Base-by-base conservation (phyloP, 306 rosid genomes). In the Glycyrrhiza uralensis region DNA sequence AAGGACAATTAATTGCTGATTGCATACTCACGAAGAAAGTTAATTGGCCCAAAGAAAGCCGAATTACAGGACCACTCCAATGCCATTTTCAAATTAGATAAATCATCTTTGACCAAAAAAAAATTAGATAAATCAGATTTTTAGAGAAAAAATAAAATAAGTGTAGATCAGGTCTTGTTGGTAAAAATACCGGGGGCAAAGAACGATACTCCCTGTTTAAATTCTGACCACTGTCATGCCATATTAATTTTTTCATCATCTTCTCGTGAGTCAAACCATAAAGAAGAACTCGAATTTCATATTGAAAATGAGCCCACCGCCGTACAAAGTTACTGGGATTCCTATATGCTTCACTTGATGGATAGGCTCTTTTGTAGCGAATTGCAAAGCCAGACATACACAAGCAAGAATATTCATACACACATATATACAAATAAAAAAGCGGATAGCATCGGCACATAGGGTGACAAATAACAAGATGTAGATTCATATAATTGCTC, bases 191-290 rank as follows among this genome's bases (percentile, higher is more conserved):
- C 54, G 13, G 42, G 49, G 26, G 26, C 72, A 33, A 77, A 30
- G 14, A 51, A 22, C 44, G 30, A 42, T 6, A 52, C n/a, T n/a
- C n/a, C 29, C 58, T 60, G 41, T 36, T 63, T 63, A 18, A 49
- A 58, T 66, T 79, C 83, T 79, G 83, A 56, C 69, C 54, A 55
- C 68, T 72, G 71, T 79, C 83, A 66, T 59, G 17, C 59, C 78
- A n/a, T 49, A 66, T 73, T 79, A 36, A 71, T 33, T 59, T 24
- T 72, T 45, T 55, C 13, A 8, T 33, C 79, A 66, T 56, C 49
- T 29, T 72, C 51, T 44, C 66, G 60, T 58, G 73, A 58, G 79
- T 66, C 79, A 73, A 79, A 66, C 41, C 71, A 80, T 19, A 67
- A 61, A 82, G 58, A 74, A 46, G 28, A 78, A 45, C 45, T 69